Evolutionary conservation across 352 stramenopile genomes (phyloP), one percentile per base, ranked within the genome.

Genomic region (Ochromonadaceae sp.): DNA sequence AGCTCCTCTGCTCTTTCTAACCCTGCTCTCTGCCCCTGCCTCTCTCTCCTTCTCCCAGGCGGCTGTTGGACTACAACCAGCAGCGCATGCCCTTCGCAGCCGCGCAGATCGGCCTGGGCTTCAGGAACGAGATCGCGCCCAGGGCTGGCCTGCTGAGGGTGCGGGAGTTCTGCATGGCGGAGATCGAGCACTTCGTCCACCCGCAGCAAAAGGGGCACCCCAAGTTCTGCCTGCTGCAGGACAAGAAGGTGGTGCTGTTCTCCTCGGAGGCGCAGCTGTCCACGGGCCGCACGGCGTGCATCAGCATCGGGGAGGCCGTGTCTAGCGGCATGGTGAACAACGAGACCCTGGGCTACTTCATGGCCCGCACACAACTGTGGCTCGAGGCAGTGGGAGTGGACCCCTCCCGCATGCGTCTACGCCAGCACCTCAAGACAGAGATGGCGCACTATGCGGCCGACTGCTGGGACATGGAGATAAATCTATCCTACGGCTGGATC

Each of bases 361-460:
- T 99, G 72, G 92, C 87, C 22, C 84, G 93, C 49, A 98, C 92
- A 49, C 91, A 96, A 73, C 69, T 93, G 31, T 98, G 97, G 72
- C 85, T 93, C 59, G 77, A 93, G 70, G 86, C 80, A 53, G 88
- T 91, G 62, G 93, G 94, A 62, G 91, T 99, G 71, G 86, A 97
- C 73, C 75, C 88, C 26, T 70, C 80, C 65, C 81, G 88, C 30
- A 74, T 99, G 70, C 88, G 93, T 39, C 99, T 98, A 78, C 90
- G 94, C 58, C 93, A 99, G 81, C 93, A 99, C 77, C 80, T 99
- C 57, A 82, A 87, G 46, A 98, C 91, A 30, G 93, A 99, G 81
- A 99, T 98, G 93, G 94, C 94, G 35, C 94, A 99, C 77, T 99
- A 99, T 76, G 93, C 92, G 22, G 92, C 82, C 35, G 93, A 98